Percentiles rank a stretch among this genome's conserved stretches.
phyloP scores from a whole-genome alignment of 441 rosid species.

The Melastoma candidum region DNA sequence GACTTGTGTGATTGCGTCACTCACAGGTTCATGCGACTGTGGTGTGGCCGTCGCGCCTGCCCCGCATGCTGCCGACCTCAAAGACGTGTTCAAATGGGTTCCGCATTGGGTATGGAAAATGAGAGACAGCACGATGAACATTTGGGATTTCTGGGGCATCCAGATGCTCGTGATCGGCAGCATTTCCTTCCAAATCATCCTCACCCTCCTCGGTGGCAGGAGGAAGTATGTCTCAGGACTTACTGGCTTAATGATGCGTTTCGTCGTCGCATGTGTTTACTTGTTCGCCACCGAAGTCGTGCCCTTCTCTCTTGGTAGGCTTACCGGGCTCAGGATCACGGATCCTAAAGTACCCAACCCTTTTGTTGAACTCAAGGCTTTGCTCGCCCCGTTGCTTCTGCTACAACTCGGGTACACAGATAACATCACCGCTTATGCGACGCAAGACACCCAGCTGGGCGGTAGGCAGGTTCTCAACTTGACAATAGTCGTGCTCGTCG shows the following conservation, averaged over 20 bases:
- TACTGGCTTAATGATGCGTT: neutral
- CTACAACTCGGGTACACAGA: conserved; percentile 6
- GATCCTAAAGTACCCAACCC: neutral
- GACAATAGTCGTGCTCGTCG: neutral
- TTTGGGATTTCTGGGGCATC: conserved; percentile 6
- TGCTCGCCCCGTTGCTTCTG: conserved; percentile 2
- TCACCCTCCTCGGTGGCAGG: too few relatives aligned
- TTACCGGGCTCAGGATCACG: neutral
- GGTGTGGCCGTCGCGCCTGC: too few relatives aligned
- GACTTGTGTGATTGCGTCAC: too few relatives aligned
- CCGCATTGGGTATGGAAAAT: too few relatives aligned
- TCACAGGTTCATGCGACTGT: too few relatives aligned
- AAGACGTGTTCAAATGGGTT: too few relatives aligned
- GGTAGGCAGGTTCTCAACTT: conserved; percentile 3
- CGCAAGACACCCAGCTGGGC: conserved; percentile 4
- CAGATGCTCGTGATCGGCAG: neutral
- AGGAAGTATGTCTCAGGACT: too few relatives aligned
- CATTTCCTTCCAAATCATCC: neutral
- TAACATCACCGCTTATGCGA: conserved; percentile 2
- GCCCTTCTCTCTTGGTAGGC: conserved; percentile 3
- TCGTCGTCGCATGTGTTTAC: neutral
- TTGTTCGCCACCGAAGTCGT: conserved; percentile 3
- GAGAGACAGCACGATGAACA: neutral
- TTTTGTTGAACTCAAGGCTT: neutral
- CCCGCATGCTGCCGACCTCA: too few relatives aligned